Evolutionary conservation across 495 filamentous ascomycete genomes (phyloP), one percentile per base, ranked within the genome.

Genomic region (Neurospora sp.): DNA sequence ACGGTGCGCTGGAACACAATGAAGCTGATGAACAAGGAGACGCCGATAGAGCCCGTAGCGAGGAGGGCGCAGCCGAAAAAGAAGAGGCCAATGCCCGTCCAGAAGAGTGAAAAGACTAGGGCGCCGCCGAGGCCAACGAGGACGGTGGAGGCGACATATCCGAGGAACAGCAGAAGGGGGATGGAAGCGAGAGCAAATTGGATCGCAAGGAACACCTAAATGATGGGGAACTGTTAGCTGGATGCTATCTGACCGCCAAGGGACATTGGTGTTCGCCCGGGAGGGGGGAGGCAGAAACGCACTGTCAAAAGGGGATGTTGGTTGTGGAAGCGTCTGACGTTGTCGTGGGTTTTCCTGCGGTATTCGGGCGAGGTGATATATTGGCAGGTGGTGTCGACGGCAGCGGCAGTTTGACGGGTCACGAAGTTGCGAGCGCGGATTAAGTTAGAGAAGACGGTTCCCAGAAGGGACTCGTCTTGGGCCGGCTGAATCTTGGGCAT

Each of bases 11-110:
- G 54, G 28, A 66, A 66, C 28, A 66, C 6, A 34, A 66, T 66
- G 54, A 66, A 66, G 54, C 54, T 66, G 54, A 36, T 19, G 54
- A 66, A 94, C 71, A 90, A 74, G 70, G 88, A 85, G 2, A 87
- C 80, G 11, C 86, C 90, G 36, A 86, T 76, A 71, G 83, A 79
- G 21, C 84, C 85, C 5, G 89, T 91, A 38, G 90, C 72, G 81
- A 90, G 88, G 39, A 93, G 77, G 9, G 88, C 87, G 0, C 90
- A 91, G 6, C 91, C 81, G 59, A 93, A 83, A 70, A 93, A 75
- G 70, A 91, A 76, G 34, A 90, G 82, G n/a, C 88, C 90, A 69
- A 91, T 74, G 70, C 89, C 87, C 72, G 87, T 84, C 83, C 87
- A 89, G 80, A 90, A 88, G 70, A 89, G 83, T 9, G 86, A 86